A percentile compares a stretch with the other conserved stretches of the same genome.
phyloP scores from a whole-genome alignment of 139 green algal genomes.

The Asterochloris sp. region DNA sequence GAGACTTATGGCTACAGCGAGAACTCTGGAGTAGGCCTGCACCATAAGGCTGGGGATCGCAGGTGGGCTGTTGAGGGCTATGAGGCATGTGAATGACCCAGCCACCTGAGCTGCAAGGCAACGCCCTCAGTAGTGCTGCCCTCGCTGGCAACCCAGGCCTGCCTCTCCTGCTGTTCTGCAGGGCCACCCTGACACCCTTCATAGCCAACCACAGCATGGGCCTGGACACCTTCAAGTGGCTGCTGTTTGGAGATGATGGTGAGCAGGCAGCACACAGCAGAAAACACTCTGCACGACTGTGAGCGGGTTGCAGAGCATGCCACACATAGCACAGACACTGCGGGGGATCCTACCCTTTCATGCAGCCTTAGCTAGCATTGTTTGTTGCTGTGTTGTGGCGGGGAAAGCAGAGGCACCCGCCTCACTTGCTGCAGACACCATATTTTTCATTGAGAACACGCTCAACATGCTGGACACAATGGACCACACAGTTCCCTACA shows the following conservation, averaged over 20 bases:
- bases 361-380: no score
- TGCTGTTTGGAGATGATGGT: conserved; percentile 33
- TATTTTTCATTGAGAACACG: conserved; percentile 24
- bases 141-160: neutral
- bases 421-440: conserved; percentile 7
- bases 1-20: neutral
- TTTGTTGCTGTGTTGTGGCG: no score
- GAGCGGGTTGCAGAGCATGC: no score
- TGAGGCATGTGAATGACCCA: neutral
- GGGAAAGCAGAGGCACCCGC: no score
- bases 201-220: conserved; percentile 21
- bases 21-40: neutral
- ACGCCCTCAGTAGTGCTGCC: neutral
- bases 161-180: neutral
- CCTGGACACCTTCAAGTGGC: conserved; percentile 27
- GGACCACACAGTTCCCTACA: conserved; percentile 26
- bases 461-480: conserved; percentile 15
- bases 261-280: no score
- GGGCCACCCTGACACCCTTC: conserved; percentile 24
- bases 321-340: no score
- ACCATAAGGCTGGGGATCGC: neutral
- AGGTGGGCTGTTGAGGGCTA: neutral
- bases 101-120: neutral
- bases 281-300: no score
- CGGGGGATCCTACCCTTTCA: no score